Evolutionary conservation across 2,329 filamentous ascomycete genomes (phyloP), one percentile per base, ranked within the genome.

Genomic region (Venturia carpophila): DNA sequence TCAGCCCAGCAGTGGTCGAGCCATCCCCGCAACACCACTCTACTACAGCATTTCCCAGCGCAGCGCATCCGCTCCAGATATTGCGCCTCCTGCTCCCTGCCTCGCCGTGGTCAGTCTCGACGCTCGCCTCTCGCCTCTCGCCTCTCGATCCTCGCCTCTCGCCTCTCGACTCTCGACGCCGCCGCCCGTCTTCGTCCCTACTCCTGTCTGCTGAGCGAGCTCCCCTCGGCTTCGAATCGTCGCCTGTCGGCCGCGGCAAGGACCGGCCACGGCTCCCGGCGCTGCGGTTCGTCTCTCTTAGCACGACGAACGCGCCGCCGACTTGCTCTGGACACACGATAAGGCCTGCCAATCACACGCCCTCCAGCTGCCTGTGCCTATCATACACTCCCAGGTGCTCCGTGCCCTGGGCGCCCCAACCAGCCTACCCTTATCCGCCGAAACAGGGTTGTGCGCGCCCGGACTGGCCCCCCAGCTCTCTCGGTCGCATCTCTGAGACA

Each of bases 371-470:
- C 21, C 45, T 24, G 45, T 21, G 45, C 45, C 39, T 5, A 41
- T 41, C 39, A 41, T 10, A 41, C 39, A 5, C 39, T 15, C 39
- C 39, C 39, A 41, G 39, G 10, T 27, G 47, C 21, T 15, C 47
- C 47, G 47, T 52, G 47, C 47, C 47, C 27, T 52, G 47, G 21
- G 21, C 45, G 45, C 43, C 43, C 43, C n/a, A 55, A 34, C 24
- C 24, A 55, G 17, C 49, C 24, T 56, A 30, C 52, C 52, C 52
- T 56, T 56, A 56, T 56, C 52, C 52, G 30, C 52, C 52, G 30
- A 58, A 58, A 58, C 52, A 58, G n/a, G 52, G 52, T 58, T 58
- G 52, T 58, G 52, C 52, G 47, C 47, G 5, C 52, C 52, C 34
- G 9, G 60, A 61, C 37, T 39, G 43, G 60, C 34, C 60, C 56